Base-by-base conservation (phyloP, 768 basidiomycete genomes). In the Hericium coralloides region DNA sequence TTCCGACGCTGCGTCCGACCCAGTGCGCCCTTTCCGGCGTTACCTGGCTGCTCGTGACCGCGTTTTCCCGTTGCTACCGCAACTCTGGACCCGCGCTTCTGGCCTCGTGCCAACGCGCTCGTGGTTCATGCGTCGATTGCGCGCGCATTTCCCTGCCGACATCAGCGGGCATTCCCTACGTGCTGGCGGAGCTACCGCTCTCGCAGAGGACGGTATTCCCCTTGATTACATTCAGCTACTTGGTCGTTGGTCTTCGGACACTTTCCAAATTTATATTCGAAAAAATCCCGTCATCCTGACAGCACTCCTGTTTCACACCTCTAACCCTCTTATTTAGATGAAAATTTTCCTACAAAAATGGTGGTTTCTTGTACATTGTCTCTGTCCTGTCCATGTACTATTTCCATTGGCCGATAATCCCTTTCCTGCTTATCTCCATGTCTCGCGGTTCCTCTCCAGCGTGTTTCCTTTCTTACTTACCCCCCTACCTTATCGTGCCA, bases 141-240 rank as follows among this genome's bases (percentile, higher is more conserved):
- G 38, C 38, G 8, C 38, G 38, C 23, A 17, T 6, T 37, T 36
- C 15, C 15, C 23, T 9, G 8, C 38, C 38, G 38, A 39, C 38
- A 39, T 39, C 15, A 39, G 9, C 8, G 38, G 38, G 75, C 77
- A 0, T n/a, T n/a, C n/a, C n/a, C n/a, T n/a, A n/a, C n/a, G n/a
- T n/a, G n/a, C n/a, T n/a, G n/a, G n/a, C n/a, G 74, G 76, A 4
- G 74, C 76, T 0, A 79, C 76, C 2, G 62, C 52, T 8, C 64
- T 74, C 3, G 76, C 77, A 0, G 58, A 60, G 17, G 25, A 57
- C 0, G 72, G 75, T 0, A 60, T 65, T 1, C 50, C 70, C 0
- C 64, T 67, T 1, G 51, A 63, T 37, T 37, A 63, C 23, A 77
- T 78, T 43, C 74, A 74, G 55, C 70, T 67, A 0, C 58, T 65